Conservation (phyloP, 352 stramenopile genomes). For the Phytophthora kernoviae region DNA sequence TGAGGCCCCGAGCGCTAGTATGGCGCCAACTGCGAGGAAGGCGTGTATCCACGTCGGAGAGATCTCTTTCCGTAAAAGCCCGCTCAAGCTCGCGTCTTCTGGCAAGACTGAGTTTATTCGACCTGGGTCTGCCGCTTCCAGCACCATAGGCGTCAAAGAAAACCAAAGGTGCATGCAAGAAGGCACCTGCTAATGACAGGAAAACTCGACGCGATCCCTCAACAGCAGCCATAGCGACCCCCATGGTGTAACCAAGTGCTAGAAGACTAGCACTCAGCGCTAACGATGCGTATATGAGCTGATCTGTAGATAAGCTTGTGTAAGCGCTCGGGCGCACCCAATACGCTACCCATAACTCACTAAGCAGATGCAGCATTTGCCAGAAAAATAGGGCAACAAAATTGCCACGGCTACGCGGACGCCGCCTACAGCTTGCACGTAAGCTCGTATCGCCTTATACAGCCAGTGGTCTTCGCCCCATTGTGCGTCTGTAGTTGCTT, state of each 20-base stretch:
- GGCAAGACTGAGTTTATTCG: conserved; percentile 36
- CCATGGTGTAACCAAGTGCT: conserved; percentile 61
- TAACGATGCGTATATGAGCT: conserved; percentile 67
- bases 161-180: conserved; percentile 89
- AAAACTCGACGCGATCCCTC: conserved; percentile 78
- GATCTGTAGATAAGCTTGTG: conserved; percentile 71
- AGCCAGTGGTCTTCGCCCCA: conserved; percentile 22
- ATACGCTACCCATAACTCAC: conserved; percentile 92
- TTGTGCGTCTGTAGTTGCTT: conserved; percentile 24
- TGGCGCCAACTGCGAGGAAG: conserved; percentile 60
- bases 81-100: conserved; percentile 43
- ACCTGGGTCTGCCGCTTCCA: conserved; percentile 31
- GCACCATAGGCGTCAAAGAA: conserved; percentile 94
- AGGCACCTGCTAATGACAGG: conserved; percentile 80
- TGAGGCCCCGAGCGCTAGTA: conserved; percentile 81
- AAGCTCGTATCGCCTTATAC: conserved; percentile 39
- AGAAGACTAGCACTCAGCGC: conserved; percentile 57
- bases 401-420: conserved; percentile 50
- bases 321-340: conserved; percentile 76
- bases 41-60: conserved; percentile 94
- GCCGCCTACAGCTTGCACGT: conserved; percentile 52
- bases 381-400: conserved; percentile 77
- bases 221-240: conserved; percentile 61
- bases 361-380: conserved; percentile 84
- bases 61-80: conserved; percentile 91